phyloP scores from a whole-genome alignment of 805 yeast species.

The Ogataea polymorpha region DNA sequence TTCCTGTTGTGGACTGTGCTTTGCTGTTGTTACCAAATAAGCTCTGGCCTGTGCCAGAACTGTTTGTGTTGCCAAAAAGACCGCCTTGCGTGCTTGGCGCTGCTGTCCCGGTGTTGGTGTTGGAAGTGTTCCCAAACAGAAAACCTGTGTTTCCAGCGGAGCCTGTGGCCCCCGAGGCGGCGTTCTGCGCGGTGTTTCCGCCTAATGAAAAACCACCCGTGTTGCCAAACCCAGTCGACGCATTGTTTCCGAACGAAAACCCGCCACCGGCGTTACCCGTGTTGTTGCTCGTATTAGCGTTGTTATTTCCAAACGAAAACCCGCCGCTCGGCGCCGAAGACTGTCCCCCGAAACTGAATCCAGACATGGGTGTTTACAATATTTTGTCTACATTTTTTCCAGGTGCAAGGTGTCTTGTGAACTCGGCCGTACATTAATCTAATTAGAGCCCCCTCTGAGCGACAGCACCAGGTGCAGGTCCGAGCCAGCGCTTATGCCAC shows the following conservation, averaged over 20 bases:
- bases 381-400: constrained; percentile 5
- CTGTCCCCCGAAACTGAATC: constrained; percentile 18
- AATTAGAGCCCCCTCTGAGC: constrained; percentile 72
- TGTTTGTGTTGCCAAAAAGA: constrained; percentile 4
- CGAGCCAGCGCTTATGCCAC: constrained; percentile 81
- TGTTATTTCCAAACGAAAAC: constrained; percentile 10
- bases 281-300: not conserved
- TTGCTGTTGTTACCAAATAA: constrained; percentile 10
- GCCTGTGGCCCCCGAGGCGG: not conserved
- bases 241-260: constrained; percentile 14
- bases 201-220: constrained; percentile 15
- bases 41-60: not conserved
- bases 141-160: constrained; percentile 13
- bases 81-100: constrained; percentile 1
- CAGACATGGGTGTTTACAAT: constrained; percentile 13
- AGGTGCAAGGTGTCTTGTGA: constrained; percentile 8
- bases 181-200: constrained; percentile 7
- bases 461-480: constrained; percentile 89
- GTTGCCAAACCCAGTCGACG: constrained; percentile 5
- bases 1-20: not conserved
- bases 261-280: constrained; percentile 1
- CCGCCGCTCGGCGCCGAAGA: constrained; percentile 10
- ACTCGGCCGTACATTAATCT: not conserved
- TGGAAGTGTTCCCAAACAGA: constrained; percentile 9
- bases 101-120: not conserved